A percentile compares a stretch with the other conserved stretches of the same genome.
Evolutionary conservation across 495 filamentous ascomycete species (phyloP).

Genomic region (Symbiotaphrina buchneri): DNA sequence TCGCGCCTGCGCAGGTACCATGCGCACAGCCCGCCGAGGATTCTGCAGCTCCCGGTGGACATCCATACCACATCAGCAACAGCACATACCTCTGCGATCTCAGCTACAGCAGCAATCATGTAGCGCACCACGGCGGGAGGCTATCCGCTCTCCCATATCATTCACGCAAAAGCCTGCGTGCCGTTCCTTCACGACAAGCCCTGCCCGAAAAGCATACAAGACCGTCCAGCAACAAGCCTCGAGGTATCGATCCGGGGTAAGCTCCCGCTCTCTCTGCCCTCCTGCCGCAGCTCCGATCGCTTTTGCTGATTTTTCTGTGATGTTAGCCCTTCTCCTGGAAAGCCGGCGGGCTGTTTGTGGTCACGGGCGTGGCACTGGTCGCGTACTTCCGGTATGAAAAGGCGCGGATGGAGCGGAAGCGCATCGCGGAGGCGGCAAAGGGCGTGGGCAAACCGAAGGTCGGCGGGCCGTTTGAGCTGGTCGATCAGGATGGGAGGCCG

Average conservation of each 20-base stretch:
- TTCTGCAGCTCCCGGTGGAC: too few species aligned
- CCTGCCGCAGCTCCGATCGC: not conserved
- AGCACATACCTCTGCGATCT: too few species aligned
- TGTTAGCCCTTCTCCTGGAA: constrained; percentile 72
- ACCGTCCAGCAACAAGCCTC: not conserved
- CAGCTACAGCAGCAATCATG: too few species aligned
- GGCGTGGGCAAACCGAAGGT: constrained; percentile 84
- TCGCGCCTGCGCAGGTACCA: too few species aligned
- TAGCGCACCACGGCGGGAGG: too few species aligned
- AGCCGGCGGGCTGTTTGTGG: constrained; percentile 66
- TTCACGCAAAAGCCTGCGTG: too few species aligned
- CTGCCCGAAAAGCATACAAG: not conserved
- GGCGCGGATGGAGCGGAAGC: constrained; percentile 60
- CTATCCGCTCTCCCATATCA: too few species aligned
- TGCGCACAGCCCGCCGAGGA: too few species aligned
- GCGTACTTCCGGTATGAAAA: constrained; percentile 87
- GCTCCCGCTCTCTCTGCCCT: not conserved
- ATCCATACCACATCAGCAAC: too few species aligned
- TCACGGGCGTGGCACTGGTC: constrained; percentile 51
- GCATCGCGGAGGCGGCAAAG: constrained; percentile 76
- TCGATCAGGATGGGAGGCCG: constrained; percentile 56
- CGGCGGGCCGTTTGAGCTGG: constrained; percentile 62
- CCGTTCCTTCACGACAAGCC: too few species aligned
- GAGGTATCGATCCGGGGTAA: constrained; percentile 1
- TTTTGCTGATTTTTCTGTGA: not conserved